Base-by-base conservation (phyloP, 331 rosid species). In the Quercus phellos region DNA sequence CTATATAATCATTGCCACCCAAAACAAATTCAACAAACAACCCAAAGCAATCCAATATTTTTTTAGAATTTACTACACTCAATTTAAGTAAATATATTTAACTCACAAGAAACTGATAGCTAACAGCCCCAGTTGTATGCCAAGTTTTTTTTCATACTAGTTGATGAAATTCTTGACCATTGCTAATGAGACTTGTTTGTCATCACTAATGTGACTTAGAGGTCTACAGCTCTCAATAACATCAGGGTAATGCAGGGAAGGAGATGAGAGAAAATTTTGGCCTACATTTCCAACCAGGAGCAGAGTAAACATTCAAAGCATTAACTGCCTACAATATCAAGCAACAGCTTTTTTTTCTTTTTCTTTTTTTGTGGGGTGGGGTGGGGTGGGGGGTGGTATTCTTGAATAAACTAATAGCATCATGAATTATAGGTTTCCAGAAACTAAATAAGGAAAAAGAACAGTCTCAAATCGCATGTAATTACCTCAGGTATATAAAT, bases 401-500 rank as follows among this genome's bases (percentile, higher is more conserved):
- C 13, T 70, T 34, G 6, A 63, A 46, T 70, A 50, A 46, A 50
- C 58, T 51, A 46, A 21, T 16, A 60, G 9, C 17, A 29, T n/a
- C 13, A 3, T 35, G 0, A 7, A 56, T 61, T 26, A 22, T n/a
- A 51, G 4, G 27, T 35, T 55, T 42, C 51, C n/a, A 11, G 56
- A 70, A 24, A 42, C 56, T 9, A 34, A 34, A 43, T 24, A 72
- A 74, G 67, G 55, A 19, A 55, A 22, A 78, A 77, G 32, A 75
- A 42, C n/a, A 75, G 55, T 55, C 21, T 8, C 24, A 55, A 73
- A 22, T 73, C 12, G 61, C 55, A 73, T 77, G 70, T 76, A 77
- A 75, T 85, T 84, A 91, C 99, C 99, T 93, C 99, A 0, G 99
- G 99, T 77, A 95, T 67, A 85, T 93, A 95, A 75, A 95, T 95